Conservation (phyloP, 192 early-diverging fungal genomes). For the Backusella tuberculispora region DNA sequence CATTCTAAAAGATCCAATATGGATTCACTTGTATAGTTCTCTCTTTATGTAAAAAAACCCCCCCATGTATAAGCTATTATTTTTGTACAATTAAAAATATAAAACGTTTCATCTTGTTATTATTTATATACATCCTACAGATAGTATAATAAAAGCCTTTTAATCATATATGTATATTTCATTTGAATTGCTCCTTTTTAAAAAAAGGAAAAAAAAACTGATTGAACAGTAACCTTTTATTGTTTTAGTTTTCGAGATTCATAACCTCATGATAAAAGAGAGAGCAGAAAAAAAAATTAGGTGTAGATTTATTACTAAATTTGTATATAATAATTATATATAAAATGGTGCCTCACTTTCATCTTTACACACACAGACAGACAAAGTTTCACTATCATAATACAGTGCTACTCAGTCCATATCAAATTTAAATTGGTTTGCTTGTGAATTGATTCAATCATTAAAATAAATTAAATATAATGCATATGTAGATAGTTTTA, state of each 20-base stretch:
- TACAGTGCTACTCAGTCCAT: neutral
- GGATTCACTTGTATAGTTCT: neutral
- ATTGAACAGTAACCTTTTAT: conserved; percentile 6
- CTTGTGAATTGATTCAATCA: neutral
- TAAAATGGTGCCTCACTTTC: neutral
- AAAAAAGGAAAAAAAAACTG: too few species aligned
- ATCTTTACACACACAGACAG: neutral
- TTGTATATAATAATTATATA: neutral
- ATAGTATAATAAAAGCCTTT: neutral
- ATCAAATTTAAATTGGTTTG: neutral
- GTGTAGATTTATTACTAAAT: neutral
- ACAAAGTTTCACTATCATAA: neutral
- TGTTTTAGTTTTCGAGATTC: conserved; percentile 1
- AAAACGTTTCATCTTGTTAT: neutral
- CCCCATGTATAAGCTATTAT: neutral
- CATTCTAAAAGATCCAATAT: neutral
- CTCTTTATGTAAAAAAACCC: neutral
- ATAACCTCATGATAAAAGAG: neutral
- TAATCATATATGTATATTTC: neutral
- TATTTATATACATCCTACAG: neutral
- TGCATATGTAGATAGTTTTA: neutral
- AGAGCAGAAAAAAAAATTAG: neutral
- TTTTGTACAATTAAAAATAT: neutral
- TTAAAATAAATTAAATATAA: neutral
- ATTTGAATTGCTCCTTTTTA: neutral